phyloP scores from a whole-genome alignment of 768 basidiomycete genomes.

The Neoboletus brunneissimus region DNA sequence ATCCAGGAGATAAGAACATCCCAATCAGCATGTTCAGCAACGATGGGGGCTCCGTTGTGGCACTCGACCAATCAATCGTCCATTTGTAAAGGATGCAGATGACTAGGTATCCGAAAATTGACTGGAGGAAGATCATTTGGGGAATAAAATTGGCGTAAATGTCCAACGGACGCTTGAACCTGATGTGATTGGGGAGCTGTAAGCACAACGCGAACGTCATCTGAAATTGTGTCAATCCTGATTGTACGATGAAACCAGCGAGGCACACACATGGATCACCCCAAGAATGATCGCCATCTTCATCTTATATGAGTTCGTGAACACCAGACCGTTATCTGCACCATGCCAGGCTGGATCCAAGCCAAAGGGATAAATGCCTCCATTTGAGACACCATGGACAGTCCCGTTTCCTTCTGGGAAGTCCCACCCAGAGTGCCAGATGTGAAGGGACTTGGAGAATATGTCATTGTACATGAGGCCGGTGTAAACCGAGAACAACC shows the following conservation, averaged over 20 bases:
- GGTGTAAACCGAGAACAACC: slow-evolving; percentile 93
- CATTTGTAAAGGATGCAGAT: slow-evolving; percentile 97
- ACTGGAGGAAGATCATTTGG: slow-evolving; percentile 95
- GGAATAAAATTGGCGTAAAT: slow-evolving; percentile 96
- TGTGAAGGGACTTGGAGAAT: slow-evolving; percentile 87
- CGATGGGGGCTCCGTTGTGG: slow-evolving; percentile 73
- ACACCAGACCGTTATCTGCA: slow-evolving; percentile 85
- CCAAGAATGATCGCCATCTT: slow-evolving; percentile 98
- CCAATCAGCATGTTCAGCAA: slow-evolving; percentile 93
- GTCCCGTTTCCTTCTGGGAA: slow-evolving; percentile 53
- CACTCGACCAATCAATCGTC: slow-evolving; percentile 85
- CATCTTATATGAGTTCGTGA: slow-evolving; percentile 99
- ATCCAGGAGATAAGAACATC: slow-evolving; percentile 94
- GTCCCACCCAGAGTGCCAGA: slow-evolving; percentile 88
- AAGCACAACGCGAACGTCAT: slow-evolving; percentile 99
- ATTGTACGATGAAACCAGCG: neutral
- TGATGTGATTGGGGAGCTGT: slow-evolving; percentile 93
- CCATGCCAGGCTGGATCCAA: slow-evolving; percentile 95
- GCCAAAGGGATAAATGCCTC: slow-evolving; percentile 86
- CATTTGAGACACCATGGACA: slow-evolving; percentile 53
- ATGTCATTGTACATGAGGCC: slow-evolving; percentile 99
- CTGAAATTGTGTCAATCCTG: slow-evolving; percentile 41
- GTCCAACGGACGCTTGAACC: slow-evolving; percentile 82
- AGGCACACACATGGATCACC: slow-evolving; percentile 80
- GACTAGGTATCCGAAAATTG: slow-evolving; percentile 95